Evolutionary conservation across 805 yeast species (phyloP), one percentile per base, ranked within the genome.

Genomic region (Candida corydali): DNA sequence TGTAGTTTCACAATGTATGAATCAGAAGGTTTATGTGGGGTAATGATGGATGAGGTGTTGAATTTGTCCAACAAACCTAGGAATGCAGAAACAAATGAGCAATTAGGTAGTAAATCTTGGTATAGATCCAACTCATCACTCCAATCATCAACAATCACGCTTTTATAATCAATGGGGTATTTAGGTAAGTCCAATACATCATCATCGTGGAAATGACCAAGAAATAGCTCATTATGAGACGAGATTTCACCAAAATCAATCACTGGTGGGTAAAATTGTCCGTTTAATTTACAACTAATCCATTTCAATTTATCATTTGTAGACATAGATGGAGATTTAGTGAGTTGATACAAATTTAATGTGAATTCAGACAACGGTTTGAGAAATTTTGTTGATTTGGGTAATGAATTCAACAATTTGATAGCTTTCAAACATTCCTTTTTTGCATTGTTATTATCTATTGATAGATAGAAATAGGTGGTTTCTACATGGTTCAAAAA

Each of bases 51-150:
- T 14, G 27, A 5, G 20, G 27, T 9, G 7, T 19, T 8, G 27
- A 34, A n/a, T 8, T 27, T 25, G 19, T 18, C 27, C 0, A 64
- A 51, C 1, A 80, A 57, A 1, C 86, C 74, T 11, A 83, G 59
- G 11, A 85, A 49, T 0, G 89, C 67, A 2, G 88, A 78, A 3
- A 86, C 85, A 51, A 86, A 76, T 0, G 95, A 84, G 56, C 95
- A 86, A 54, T 86, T 80, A 7, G 77, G 63, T n/a, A 75, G 49
- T 1, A 61, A 43, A 39, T 75, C 80, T 46, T 78, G 82, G 47
- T 63, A 69, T 9, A 77, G 34, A 18, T 58, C 52, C 1, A 65
- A 41, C 33, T 45, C 47, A 8, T 40, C 25, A 44, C 73, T n/a
- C 52, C 83, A 27, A 24, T 75, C 52, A 79, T 15, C 26, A 5